Percentiles rank a stretch among this genome's conserved stretches.
These are phyloP conservation scores for Escovopsis weberi DNA, from an alignment of 2,329 filamentous ascomycete genomes.

Conservation along the genomic window DNA sequence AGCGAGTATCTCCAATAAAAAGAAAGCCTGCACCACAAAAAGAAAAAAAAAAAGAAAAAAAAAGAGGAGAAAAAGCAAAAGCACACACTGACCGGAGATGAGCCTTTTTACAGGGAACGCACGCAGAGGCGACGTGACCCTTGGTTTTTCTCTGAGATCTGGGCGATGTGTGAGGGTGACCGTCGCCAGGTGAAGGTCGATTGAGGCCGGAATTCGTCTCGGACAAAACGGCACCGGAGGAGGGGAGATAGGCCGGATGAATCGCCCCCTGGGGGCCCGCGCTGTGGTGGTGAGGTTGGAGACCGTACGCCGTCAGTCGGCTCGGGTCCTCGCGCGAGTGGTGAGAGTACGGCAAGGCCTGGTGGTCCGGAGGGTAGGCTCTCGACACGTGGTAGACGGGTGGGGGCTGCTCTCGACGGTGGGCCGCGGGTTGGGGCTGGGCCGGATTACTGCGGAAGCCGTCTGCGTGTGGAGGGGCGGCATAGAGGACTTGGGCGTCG, in stretches of 20 bases:
- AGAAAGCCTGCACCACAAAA: too few relatives aligned
- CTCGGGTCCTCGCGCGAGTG: constrained; percentile 12
- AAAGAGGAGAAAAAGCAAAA: not conserved
- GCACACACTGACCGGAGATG: constrained; percentile 47
- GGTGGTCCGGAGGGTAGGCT: constrained; percentile 15
- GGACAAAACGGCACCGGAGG: constrained; percentile 8
- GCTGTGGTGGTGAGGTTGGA: constrained; percentile 9
- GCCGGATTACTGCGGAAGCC: constrained; percentile 29
- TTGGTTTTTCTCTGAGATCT: constrained; percentile 56
- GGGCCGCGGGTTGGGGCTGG: constrained; percentile 12
- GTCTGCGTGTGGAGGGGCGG: constrained; percentile 31
- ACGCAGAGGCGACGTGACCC: constrained; percentile 72
- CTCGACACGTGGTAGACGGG: constrained; percentile 13
- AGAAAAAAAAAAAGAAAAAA: too few relatives aligned
- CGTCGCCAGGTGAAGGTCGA: constrained; percentile 27
- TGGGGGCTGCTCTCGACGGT: constrained; percentile 11
- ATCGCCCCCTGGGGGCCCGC: constrained; percentile 2
- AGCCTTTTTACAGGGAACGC: constrained; percentile 72
- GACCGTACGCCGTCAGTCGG: constrained; percentile 13
- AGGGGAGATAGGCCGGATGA: constrained; percentile 10
- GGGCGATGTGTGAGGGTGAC: constrained; percentile 35
- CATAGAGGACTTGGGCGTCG: constrained; percentile 29
- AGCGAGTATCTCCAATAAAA: too few relatives aligned
- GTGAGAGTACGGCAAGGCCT: constrained; percentile 12
- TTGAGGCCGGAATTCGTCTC: constrained; percentile 11